Conservation (phyloP, 257 asterid species). For the Apocynum venetum region DNA sequence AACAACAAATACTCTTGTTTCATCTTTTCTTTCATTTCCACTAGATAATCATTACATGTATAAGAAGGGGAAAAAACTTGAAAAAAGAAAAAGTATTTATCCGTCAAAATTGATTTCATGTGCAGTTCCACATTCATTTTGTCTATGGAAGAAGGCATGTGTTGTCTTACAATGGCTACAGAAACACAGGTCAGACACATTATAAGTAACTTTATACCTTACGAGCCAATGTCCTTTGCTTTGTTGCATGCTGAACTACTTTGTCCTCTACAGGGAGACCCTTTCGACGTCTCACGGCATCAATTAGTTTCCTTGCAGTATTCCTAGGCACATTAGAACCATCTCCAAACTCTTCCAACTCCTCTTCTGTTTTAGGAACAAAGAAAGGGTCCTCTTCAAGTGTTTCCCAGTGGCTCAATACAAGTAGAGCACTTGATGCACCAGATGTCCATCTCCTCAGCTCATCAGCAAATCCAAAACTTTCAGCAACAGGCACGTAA, state of each 20-base stretch:
- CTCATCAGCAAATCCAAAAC: slow-evolving; percentile 93
- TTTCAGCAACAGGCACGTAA: slow-evolving; percentile 85
- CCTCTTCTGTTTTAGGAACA: slow-evolving; percentile 85
- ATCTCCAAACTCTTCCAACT: slow-evolving; percentile 78
- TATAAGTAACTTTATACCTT: slow-evolving; percentile 42
- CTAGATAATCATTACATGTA: no score
- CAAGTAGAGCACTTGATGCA: slow-evolving; percentile 81
- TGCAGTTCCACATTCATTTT: no score
- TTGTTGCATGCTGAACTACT: slow-evolving; percentile 78
- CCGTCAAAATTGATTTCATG: no score
- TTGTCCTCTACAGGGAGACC: slow-evolving; percentile 84
- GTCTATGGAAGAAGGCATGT: no score
- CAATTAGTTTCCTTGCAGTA: slow-evolving; percentile 74
- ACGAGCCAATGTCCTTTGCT: slow-evolving; percentile 85
- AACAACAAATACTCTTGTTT: no score
- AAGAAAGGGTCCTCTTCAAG: slow-evolving; percentile 77
- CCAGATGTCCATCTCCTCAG: slow-evolving; percentile 85
- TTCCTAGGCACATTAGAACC: slow-evolving; percentile 62
- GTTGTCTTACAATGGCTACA: background rate
- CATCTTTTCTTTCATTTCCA: no score
- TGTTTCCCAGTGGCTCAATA: slow-evolving; percentile 82
- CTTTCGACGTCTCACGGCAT: slow-evolving; percentile 68
- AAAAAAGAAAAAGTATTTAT: no score
- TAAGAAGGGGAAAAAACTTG: no score
- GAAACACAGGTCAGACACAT: background rate